A percentile compares a stretch with the other conserved stretches of the same genome.
phyloP scores from a whole-genome alignment of 768 basidiomycete species.

The Russula dissimulans region DNA sequence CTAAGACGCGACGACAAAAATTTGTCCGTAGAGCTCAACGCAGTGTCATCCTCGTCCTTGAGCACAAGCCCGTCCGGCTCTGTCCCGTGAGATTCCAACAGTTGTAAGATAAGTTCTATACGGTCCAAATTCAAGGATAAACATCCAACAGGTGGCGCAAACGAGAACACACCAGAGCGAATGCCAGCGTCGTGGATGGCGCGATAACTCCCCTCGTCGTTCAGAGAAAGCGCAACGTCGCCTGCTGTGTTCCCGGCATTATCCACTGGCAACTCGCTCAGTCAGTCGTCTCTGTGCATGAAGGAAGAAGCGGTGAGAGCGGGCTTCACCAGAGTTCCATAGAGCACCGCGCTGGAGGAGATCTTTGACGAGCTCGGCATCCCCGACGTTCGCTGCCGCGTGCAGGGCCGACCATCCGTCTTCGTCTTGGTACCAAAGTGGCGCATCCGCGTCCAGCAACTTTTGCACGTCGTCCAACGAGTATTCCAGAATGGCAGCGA shows the following conservation, averaged over 20 bases:
- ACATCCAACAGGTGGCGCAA: neutral
- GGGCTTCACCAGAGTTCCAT: constrained; percentile 73
- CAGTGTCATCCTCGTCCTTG: constrained; percentile 42
- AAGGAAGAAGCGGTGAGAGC: constrained; percentile 19
- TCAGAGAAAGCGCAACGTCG: constrained; percentile 83
- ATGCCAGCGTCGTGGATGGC: constrained; percentile 88
- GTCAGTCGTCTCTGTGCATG: neutral
- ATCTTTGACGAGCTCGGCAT: constrained; percentile 49
- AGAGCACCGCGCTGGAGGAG: constrained; percentile 77
- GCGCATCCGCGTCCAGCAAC: constrained; percentile 58
- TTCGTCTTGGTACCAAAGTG: constrained; percentile 84
- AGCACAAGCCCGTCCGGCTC: constrained; percentile 33
- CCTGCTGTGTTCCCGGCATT: constrained; percentile 74
- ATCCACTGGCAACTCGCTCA: constrained; percentile 48
- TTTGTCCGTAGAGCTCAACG: constrained; percentile 50
- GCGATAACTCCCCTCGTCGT: constrained; percentile 63
- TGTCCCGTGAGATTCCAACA: constrained; percentile 41
- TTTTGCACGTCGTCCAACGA: constrained; percentile 36
- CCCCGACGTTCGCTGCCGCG: constrained; percentile 71
- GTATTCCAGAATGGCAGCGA: constrained; percentile 46
- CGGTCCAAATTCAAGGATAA: neutral
- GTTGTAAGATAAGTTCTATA: constrained; percentile 60
- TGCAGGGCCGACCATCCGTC: constrained; percentile 77
- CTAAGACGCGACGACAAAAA: constrained; percentile 66
- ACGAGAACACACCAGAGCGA: constrained; percentile 55